Base-by-base conservation (phyloP, 495 filamentous ascomycete species). In the Durotheca rogersii region DNA sequence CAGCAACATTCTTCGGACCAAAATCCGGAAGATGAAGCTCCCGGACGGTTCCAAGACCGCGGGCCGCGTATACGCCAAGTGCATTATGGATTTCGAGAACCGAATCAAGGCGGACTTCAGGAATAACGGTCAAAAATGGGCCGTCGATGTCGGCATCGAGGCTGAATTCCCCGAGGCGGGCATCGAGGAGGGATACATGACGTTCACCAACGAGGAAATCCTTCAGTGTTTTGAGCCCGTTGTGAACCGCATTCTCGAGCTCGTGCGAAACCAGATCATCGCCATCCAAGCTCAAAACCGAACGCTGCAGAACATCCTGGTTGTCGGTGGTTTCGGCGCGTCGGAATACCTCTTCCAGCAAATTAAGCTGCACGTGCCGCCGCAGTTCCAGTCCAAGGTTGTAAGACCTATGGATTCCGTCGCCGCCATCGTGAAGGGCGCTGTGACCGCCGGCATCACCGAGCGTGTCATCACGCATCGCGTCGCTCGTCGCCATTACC, bases 401-500 rank as follows among this genome's bases (percentile, higher is more conserved):
- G 84, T 88, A 29, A 77, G 84, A 39, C 84, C 84, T 36, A 88
- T 88, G 84, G 84, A 88, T 71, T 86, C 83, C 36, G 84, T 88
- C 21, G 84, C 84, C 25, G 84, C 84, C 46, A 88, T 88, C 43
- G 84, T 88, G 67, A 88, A 88, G 71, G 84, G 84, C 30, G 84
- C 84, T 37, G 84, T 88, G 41, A 88, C 84, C 7, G 84, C 93
- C 31, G 93, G 93, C 74, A 97, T 98, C 60, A 96, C 91, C 1
- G 94, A 98, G 65, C 84, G 91, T 49, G 87, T 98, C 52, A 83
- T 98, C 61, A 98, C 94, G 3, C 90, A 92, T 56, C 93, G 93
- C 78, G 89, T 98, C 46, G 93, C 93, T n/a, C 87, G 93, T 69
- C 84, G 93, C 29, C 93, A 98, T 70, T 98, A 98, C 67, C 89